A percentile compares a stretch with the other conserved stretches of the same genome.
These are phyloP conservation scores for Daphne laureola DNA, from an alignment of 441 rosid genomes.

Conservation along the genomic window DNA sequence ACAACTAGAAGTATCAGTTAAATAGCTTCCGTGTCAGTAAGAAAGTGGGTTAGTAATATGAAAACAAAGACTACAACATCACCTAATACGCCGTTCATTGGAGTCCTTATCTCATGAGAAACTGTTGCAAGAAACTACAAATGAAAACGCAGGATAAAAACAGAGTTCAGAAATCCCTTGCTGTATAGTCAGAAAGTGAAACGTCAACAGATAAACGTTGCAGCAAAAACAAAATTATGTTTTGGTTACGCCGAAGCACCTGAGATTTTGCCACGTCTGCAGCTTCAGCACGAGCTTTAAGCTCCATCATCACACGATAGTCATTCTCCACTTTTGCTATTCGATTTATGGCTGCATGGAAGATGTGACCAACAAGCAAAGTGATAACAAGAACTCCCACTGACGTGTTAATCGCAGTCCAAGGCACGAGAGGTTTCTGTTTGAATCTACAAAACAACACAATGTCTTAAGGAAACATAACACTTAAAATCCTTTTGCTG, in stretches of 20 bases:
- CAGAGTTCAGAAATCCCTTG: slow-evolving; percentile 9
- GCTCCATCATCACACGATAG: slow-evolving; percentile 60
- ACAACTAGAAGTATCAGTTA: slow-evolving; percentile 16
- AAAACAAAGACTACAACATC: slow-evolving; percentile 14
- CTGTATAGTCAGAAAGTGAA: neutral
- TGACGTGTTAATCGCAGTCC: slow-evolving; percentile 71
- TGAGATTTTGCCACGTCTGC: slow-evolving; percentile 98
- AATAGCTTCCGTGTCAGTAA: slow-evolving; percentile 10
- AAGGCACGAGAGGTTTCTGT: slow-evolving; percentile 69
- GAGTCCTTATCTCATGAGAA: slow-evolving; percentile 97
- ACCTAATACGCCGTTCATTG: slow-evolving; percentile 98
- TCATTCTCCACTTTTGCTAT: slow-evolving; percentile 78
- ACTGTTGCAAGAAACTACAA: slow-evolving; percentile 94
- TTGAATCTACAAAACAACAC: slow-evolving; percentile 51
- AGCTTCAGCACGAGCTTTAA: slow-evolving; percentile 93
- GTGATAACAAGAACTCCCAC: slow-evolving; percentile 54
- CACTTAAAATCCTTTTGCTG: slow-evolving; percentile 8
- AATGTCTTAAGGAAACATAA: slow-evolving; percentile 15
- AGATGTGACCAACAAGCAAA: slow-evolving; percentile 73
- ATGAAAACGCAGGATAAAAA: slow-evolving; percentile 4
- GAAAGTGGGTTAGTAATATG: slow-evolving; percentile 9
- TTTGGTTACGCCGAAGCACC: slow-evolving; percentile 29
- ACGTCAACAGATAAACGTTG: slow-evolving; percentile 5
- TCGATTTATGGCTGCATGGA: slow-evolving; percentile 63
- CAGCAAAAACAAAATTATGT: neutral